Conservation (phyloP, 441 rosid genomes). For the Erysimum cheiri region DNA sequence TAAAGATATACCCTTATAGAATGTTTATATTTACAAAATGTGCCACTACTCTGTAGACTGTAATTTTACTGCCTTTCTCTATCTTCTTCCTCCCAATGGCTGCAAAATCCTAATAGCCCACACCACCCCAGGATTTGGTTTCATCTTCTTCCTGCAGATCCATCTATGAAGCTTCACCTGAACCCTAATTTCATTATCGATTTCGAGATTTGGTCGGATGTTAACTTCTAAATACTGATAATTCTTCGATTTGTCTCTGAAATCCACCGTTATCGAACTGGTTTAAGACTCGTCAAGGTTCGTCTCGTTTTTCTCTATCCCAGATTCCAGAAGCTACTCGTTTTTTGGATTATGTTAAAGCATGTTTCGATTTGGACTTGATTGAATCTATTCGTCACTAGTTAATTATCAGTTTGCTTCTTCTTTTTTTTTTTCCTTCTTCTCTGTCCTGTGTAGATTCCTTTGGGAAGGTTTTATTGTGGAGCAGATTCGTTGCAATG, state of each 20-base stretch:
- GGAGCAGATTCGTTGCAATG: conserved; percentile 52
- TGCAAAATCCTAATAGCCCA: conserved; percentile 34
- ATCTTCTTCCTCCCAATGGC: conserved; percentile 39
- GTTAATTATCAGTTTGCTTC: neutral
- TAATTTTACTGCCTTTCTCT: conserved; percentile 34
- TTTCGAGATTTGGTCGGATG: neutral
- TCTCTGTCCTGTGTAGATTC: conserved; percentile 2
- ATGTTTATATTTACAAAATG: conserved; percentile 37
- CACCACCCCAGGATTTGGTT: conserved; percentile 6
- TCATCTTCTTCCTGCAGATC: conserved; percentile 37
- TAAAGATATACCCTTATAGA: neutral
- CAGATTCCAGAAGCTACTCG: neutral
- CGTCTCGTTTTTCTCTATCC: conserved; percentile 22
- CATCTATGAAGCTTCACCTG: conserved; percentile 19
- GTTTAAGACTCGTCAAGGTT: conserved; percentile 33
- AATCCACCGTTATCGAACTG: conserved; percentile 28
- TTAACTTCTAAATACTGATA: neutral
- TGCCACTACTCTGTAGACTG: conserved; percentile 45
- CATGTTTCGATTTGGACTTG: conserved; percentile 30
- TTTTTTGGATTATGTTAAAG: conserved; percentile 18
- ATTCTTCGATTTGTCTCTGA: conserved; percentile 27
- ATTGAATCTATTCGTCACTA: conserved; percentile 22
- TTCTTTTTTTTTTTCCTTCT: neutral
- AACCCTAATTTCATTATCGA: conserved; percentile 40
- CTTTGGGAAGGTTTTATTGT: conserved; percentile 29